These are phyloP conservation scores for Nothophaeocryptopus gaeumannii DNA, from an alignment of 2,329 filamentous ascomycete species.

Conservation along the genomic window DNA sequence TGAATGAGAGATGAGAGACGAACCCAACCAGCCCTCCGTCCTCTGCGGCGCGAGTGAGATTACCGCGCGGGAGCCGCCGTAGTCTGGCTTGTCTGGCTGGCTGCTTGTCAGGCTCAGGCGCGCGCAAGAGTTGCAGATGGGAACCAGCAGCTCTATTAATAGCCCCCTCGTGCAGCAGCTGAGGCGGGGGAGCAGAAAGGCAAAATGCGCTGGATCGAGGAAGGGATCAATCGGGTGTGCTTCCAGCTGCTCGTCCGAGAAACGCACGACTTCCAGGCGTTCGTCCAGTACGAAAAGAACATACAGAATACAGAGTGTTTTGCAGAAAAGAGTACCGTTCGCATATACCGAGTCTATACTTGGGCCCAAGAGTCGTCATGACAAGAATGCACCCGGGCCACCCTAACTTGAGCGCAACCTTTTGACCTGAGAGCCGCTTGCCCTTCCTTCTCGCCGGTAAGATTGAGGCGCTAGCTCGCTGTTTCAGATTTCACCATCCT, in stretches of 20 bases:
- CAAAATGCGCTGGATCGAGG: neutral
- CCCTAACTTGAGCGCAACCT: too few species aligned
- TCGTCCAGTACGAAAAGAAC: too few species aligned
- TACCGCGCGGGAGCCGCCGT: slow-evolving; percentile 12
- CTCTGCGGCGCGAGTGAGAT: slow-evolving; percentile 6
- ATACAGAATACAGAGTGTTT: too few species aligned
- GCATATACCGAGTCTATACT: too few species aligned
- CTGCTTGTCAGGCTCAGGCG: slow-evolving; percentile 3
- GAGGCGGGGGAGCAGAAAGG: slow-evolving; percentile 4
- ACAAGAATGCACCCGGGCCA: too few species aligned
- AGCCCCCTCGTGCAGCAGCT: neutral
- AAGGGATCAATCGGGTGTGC: too few species aligned
- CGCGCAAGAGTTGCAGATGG: slow-evolving; percentile 5
- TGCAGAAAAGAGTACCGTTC: too few species aligned
- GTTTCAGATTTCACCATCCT: slow-evolving; percentile 16
- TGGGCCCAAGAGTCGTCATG: too few species aligned
- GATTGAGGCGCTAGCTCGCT: slow-evolving; percentile 13
- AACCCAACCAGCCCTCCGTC: neutral
- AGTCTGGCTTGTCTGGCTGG: neutral
- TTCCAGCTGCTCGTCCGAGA: neutral
- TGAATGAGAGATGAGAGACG: neutral
- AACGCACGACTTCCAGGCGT: neutral
- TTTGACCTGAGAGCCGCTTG: too few species aligned
- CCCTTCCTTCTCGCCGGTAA: neutral
- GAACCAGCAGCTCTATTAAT: slow-evolving; percentile 3